Percentiles rank a stretch among this genome's conserved stretches.
Evolutionary conservation across 371 early-diverging fungal genomes (phyloP).

Genomic region (Rhizomucor miehei): DNA sequence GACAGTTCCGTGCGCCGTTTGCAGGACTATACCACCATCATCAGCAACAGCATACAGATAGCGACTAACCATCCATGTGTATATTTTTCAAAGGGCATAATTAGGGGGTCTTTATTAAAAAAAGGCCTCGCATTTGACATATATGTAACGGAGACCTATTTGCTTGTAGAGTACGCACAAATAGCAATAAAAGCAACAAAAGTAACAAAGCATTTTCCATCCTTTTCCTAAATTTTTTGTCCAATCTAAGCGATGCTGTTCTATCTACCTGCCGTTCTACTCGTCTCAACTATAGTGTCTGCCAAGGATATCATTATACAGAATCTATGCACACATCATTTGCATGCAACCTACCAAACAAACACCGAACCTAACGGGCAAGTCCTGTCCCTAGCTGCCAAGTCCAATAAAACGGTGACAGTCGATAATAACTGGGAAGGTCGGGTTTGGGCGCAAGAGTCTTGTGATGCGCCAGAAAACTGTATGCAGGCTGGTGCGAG

Average conservation of each 20-base stretch:
- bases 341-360: slow-evolving; percentile 24
- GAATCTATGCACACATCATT: slow-evolving; percentile 16
- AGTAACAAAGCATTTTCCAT: too few species aligned
- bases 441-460: slow-evolving; percentile 31
- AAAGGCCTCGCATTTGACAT: too few species aligned
- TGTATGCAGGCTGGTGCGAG: slow-evolving; percentile 23
- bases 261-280: too few species aligned
- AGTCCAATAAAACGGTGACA: slow-evolving; percentile 3
- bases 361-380: slow-evolving; percentile 18
- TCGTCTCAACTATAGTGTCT: neutral
- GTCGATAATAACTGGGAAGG: slow-evolving; percentile 27
- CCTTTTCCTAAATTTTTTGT: too few species aligned
- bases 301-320: slow-evolving; percentile 9
- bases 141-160: too few species aligned
- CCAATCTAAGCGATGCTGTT: too few species aligned
- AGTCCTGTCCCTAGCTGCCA: slow-evolving; percentile 3
- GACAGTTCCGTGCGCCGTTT: slow-evolving; percentile 14
- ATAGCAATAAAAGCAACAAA: too few species aligned
- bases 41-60: slow-evolving; percentile 8
- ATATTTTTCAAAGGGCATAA: too few species aligned
- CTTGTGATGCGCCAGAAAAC: slow-evolving; percentile 17
- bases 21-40: slow-evolving; percentile 18
- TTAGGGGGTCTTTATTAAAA: too few species aligned
- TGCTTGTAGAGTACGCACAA: too few species aligned
- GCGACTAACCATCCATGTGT: slow-evolving; percentile 1